These are phyloP conservation scores for Striga asiatica DNA, from an alignment of 257 asterid genomes.

Conservation along the genomic window DNA sequence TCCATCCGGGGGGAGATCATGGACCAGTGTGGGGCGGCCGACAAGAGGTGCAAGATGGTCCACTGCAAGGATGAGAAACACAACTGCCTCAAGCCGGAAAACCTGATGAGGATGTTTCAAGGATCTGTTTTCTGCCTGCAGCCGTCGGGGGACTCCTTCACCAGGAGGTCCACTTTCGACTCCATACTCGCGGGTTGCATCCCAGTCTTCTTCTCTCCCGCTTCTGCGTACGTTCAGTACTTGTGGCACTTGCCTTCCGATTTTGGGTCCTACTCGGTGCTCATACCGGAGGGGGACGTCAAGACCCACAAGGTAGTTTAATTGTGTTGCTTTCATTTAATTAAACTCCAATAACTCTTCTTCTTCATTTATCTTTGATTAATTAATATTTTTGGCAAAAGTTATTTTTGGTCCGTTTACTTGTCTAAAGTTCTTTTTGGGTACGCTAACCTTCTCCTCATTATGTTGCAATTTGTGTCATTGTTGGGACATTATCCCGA, in stretches of 20 bases:
- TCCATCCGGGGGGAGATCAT: constrained; percentile 63
- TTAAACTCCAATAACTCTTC: no score
- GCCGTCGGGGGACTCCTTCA: constrained; percentile 81
- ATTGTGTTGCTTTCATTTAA: no score
- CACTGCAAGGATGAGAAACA: constrained; percentile 41
- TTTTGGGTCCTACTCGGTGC: constrained; percentile 42
- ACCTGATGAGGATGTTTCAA: constrained; percentile 56
- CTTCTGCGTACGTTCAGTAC: constrained; percentile 72
- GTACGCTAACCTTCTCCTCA: no score
- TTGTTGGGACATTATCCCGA: no score
- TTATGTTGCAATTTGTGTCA: no score
- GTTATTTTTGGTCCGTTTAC: no score
- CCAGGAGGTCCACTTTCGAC: constrained; percentile 48
- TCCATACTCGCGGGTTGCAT: constrained; percentile 79
- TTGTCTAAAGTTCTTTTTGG: no score
- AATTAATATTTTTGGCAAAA: no score
- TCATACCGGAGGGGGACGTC: constrained; percentile 57
- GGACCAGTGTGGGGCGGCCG: constrained; percentile 41
- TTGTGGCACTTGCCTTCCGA: constrained; percentile 69
- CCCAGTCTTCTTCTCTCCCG: constrained; percentile 77
- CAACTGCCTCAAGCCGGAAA: constrained; percentile 51
- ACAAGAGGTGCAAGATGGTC: constrained; percentile 32
- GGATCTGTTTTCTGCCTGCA: constrained; percentile 64
- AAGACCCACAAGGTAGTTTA: constrained; percentile 30
- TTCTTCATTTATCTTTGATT: no score